These are phyloP conservation scores for Agapanthus africanus DNA, from an alignment of 106 monocot genomes.

Conservation along the genomic window DNA sequence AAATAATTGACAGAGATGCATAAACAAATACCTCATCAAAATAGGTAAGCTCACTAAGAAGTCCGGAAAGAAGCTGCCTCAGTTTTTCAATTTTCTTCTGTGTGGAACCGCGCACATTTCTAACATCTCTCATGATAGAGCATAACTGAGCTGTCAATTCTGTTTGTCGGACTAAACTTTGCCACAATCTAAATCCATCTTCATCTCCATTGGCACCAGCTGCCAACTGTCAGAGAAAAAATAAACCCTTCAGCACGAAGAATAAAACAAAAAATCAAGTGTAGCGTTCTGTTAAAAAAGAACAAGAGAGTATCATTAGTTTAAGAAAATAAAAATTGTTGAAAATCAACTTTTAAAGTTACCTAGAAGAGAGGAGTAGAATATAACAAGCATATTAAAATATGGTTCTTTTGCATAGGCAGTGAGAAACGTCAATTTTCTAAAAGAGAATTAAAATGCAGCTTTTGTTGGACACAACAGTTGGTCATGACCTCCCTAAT, in stretches of 20 bases:
- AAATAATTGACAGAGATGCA: not conserved
- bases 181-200: slow-evolving; percentile 78
- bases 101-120: slow-evolving; percentile 79
- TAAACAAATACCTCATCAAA: slow-evolving; percentile 78
- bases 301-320: too few relatives aligned
- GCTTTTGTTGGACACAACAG: too few relatives aligned
- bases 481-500: not conserved
- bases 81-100: slow-evolving; percentile 96
- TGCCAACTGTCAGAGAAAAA: slow-evolving; percentile 30
- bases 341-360: too few relatives aligned
- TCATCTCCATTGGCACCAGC: slow-evolving; percentile 52
- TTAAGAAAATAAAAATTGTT: too few relatives aligned
- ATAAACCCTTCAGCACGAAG: not conserved
- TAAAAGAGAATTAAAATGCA: too few relatives aligned
- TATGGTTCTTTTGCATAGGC: not conserved
- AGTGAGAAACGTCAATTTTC: not conserved
- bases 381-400: too few relatives aligned
- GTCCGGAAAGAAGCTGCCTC: slow-evolving; percentile 77
- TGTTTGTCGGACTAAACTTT: slow-evolving; percentile 82
- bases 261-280: not conserved
- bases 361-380: too few relatives aligned
- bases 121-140: slow-evolving; percentile 87
- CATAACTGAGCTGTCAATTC: slow-evolving; percentile 85
- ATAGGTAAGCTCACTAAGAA: slow-evolving; percentile 89
- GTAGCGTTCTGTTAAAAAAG: too few relatives aligned